Percentiles rank a stretch among this genome's conserved stretches.
Conservation (phyloP, 805 yeast species). For the Zygotorulaspora sp. region DNA sequence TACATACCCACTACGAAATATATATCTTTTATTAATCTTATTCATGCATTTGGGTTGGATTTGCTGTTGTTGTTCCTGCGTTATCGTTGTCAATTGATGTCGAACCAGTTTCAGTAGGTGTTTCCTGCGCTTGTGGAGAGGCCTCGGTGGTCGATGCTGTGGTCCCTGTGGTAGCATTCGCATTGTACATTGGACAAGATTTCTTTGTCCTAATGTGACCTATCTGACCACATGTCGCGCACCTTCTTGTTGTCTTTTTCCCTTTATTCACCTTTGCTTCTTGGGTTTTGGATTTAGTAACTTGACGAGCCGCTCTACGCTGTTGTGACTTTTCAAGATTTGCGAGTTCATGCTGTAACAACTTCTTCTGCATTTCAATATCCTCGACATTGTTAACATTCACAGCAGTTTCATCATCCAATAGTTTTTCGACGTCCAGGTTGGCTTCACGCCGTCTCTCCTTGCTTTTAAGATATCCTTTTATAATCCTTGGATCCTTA, state of each 20-base stretch:
- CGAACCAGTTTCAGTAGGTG: no score
- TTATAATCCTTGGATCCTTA: conserved; percentile 80
- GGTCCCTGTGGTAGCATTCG: conserved; percentile 19
- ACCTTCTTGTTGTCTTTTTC: conserved; percentile 58
- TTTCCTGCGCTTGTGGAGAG: conserved; percentile 9
- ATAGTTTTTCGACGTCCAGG: conserved; percentile 50
- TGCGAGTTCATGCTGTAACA: conserved; percentile 78
- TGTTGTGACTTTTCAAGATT: conserved; percentile 74
- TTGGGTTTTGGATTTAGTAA: conserved; percentile 39
- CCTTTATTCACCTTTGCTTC: conserved; percentile 29
- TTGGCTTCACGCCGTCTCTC: conserved; percentile 58
- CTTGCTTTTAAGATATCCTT: conserved; percentile 72
- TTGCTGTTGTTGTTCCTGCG: no score
- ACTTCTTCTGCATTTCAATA: conserved; percentile 68
- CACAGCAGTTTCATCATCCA: conserved; percentile 30
- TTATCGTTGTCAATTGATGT: no score
- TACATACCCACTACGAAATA: not conserved
- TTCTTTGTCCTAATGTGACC: conserved; percentile 91
- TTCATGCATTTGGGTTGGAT: no score
- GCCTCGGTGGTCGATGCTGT: conserved; percentile 4
- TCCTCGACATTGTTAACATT: conserved; percentile 83
- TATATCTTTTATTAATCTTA: not conserved
- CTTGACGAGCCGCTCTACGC: conserved; percentile 54
- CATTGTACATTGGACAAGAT: conserved; percentile 82
- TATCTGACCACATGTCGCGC: conserved; percentile 92